A percentile compares a stretch with the other conserved stretches of the same genome.
phyloP scores from a whole-genome alignment of 768 basidiomycete species.

The Xerocomellus intermedius region DNA sequence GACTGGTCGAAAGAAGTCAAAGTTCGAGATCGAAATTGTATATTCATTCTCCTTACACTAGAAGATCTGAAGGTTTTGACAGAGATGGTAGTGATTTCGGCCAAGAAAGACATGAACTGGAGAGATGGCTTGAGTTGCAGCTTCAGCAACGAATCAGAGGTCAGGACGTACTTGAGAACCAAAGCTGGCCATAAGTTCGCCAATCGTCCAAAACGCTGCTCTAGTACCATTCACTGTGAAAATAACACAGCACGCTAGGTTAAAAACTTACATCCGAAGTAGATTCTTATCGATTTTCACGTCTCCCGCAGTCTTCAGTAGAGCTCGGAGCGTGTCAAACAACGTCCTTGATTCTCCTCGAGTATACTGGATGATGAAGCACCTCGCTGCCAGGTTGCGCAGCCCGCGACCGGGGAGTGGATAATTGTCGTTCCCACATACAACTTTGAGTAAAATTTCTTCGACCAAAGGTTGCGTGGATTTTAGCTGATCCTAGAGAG shows the following conservation, averaged over 20 bases:
- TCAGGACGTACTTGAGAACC: slow-evolving; percentile 72
- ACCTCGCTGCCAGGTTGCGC: slow-evolving; percentile 75
- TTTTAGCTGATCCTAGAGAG: slow-evolving; percentile 63
- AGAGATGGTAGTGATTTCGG: slow-evolving; percentile 69
- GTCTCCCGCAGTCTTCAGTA: slow-evolving; percentile 75
- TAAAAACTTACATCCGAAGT: slow-evolving; percentile 58
- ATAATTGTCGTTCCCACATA: slow-evolving; percentile 60
- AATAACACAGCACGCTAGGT: not conserved
- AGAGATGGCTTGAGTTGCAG: not conserved
- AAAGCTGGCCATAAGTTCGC: slow-evolving; percentile 82
- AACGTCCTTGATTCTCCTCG: slow-evolving; percentile 80
- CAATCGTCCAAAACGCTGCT: slow-evolving; percentile 82
- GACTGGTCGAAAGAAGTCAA: slow-evolving; percentile 44
- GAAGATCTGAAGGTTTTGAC: slow-evolving; percentile 73
- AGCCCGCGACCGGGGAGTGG: slow-evolving; percentile 88
- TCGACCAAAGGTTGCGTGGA: slow-evolving; percentile 61
- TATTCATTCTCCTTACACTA: slow-evolving; percentile 46
- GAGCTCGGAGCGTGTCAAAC: slow-evolving; percentile 80
- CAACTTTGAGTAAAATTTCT: slow-evolving; percentile 60
- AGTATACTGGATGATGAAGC: slow-evolving; percentile 69
- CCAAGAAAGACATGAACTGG: slow-evolving; percentile 94
- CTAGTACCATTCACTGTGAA: slow-evolving; percentile 37
- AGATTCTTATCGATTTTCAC: slow-evolving; percentile 66
- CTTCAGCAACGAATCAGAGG: not conserved
- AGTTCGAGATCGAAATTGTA: not conserved